These are phyloP conservation scores for Lipomyces japonicus DNA, from an alignment of 805 yeast genomes.

Conservation along the genomic window DNA sequence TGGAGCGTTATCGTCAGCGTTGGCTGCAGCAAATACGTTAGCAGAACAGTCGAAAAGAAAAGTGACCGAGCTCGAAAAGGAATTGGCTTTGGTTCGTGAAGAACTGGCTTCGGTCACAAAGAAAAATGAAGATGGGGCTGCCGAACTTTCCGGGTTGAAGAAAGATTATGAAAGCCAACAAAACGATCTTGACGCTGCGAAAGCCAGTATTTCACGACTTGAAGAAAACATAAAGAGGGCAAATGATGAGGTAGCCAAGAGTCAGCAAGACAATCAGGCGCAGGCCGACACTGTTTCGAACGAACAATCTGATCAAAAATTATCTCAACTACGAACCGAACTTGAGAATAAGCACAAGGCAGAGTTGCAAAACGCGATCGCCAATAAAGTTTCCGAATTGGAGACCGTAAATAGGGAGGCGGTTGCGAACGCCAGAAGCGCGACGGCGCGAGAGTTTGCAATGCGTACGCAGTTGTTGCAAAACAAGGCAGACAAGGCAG, in stretches of 20 bases:
- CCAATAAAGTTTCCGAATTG: constrained; percentile 37
- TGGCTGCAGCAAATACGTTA: not conserved
- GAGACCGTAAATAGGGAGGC: constrained; percentile 43
- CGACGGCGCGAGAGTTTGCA: constrained; percentile 55
- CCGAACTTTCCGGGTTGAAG: constrained; percentile 14
- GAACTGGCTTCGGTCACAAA: constrained; percentile 8
- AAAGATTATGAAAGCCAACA: constrained; percentile 12
- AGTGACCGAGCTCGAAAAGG: constrained; percentile 33
- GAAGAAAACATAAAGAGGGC: not conserved
- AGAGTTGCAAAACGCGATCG: constrained; percentile 24
- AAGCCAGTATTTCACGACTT: not conserved
- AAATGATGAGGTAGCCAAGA: not conserved
- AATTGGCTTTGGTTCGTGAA: constrained; percentile 10
- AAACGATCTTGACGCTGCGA: constrained; percentile 9
- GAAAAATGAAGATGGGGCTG: constrained; percentile 1
- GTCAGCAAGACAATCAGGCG: not conserved
- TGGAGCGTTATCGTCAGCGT: constrained; percentile 2
- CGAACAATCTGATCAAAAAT: constrained; percentile 24
- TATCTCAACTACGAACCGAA: constrained; percentile 29
- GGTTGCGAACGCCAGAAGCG: constrained; percentile 46
- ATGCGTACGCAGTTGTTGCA: constrained; percentile 55
- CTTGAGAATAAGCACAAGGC: constrained; percentile 33
- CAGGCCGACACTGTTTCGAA: constrained; percentile 34
- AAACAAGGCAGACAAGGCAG: constrained; percentile 52
- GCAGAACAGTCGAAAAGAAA: constrained; percentile 40